Base-by-base conservation (phyloP, 371 early-diverging fungal species). In the Haplosporangium sp. region DNA sequence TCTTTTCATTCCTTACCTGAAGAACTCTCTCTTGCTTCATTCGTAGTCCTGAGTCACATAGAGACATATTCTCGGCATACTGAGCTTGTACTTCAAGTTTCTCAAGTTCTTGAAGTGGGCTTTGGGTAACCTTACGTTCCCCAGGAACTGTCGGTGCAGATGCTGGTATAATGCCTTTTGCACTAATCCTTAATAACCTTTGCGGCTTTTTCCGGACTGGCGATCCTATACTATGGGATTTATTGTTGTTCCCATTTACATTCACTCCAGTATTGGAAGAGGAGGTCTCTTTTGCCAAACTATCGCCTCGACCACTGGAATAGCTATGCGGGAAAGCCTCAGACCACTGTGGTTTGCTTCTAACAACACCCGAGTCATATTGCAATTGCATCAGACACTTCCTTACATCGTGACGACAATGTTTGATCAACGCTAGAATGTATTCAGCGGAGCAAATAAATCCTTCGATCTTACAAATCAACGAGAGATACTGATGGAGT, bases 321-420 rank as follows among this genome's bases (percentile, higher is more conserved):
- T 4, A 39, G 40, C 45, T 61, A 45, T 61, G 38, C 7, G 59
- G 42, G 37, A 61, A 64, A 3, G 74, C 52, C 9, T 39, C 20
- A 9, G 70, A 56, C 34, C 39, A 44, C 10, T 35, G 34, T 10
- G 63, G 61, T 50, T 60, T 63, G 27, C 17, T 73, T 19, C 66
- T 63, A 17, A 66, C 48, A 38, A 78, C 52, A 10, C 78, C 78
- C 3, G 78, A 60, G 10, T 78, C 78, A 42, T 74, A 74, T 56
- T 81, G 81, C 1, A 81, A 66, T 34, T 81, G 81, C 81, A 81
- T 81, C 7, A 81, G 15, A 47, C 71, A 71, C 13, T 48, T 74
- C 7, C 81, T 55, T 2, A 71, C 65, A 53, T 81, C 81, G 45
- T 74, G 53, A 34, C 55, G 71, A 8, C 69, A 63, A 39, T 71